phyloP scores from a whole-genome alignment of 805 yeast species.

The Tetrapisispora pingtungensis region DNA sequence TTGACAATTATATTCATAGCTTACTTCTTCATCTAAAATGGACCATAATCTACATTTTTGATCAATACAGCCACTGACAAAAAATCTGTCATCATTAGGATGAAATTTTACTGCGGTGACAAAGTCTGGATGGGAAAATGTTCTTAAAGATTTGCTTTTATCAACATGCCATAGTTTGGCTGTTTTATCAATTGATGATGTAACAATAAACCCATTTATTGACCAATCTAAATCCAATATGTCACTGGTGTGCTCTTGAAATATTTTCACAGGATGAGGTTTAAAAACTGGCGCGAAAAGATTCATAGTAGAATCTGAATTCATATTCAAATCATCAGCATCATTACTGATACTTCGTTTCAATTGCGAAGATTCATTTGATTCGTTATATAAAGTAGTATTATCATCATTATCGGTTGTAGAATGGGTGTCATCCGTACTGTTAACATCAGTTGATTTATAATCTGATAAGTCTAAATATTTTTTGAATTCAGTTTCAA shows the following conservation, averaged over 20 bases:
- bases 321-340: background rate
- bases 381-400: background rate
- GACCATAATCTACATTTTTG: constrained; percentile 75
- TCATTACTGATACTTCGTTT: background rate
- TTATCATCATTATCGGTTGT: background rate
- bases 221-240: constrained; percentile 81
- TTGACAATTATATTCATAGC: constrained; percentile 50
- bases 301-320: constrained; percentile 4
- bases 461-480: background rate
- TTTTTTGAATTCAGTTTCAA: background rate
- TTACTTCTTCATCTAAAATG: constrained; percentile 58
- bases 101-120: constrained; percentile 75
- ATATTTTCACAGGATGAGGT: constrained; percentile 48
- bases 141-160: constrained; percentile 48
- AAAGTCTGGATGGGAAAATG: constrained; percentile 67
- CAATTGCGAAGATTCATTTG: background rate
- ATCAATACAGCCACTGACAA: constrained; percentile 73
- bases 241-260: constrained; percentile 59
- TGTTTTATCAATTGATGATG: constrained; percentile 79
- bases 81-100: constrained; percentile 79
- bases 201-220: constrained; percentile 65
- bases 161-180: constrained; percentile 81
- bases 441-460: background rate
- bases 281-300: constrained; percentile 71
- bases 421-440: background rate